These are phyloP conservation scores for Lentithecium fluviatile DNA, from an alignment of 495 filamentous ascomycete genomes.

Conservation along the genomic window DNA sequence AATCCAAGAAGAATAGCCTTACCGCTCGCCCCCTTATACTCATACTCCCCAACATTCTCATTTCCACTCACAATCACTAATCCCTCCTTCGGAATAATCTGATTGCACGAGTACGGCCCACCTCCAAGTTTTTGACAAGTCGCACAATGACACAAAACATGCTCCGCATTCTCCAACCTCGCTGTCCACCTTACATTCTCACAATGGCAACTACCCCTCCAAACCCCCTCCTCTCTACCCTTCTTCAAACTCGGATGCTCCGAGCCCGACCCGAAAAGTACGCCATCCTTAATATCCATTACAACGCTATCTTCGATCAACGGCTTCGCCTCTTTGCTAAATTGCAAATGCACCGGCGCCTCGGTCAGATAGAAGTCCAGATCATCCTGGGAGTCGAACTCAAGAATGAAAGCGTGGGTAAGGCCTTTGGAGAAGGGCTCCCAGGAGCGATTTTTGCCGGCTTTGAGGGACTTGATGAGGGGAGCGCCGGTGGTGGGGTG, in stretches of 20 bases:
- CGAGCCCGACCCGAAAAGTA: conserved; percentile 11
- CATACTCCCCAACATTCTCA: conserved; percentile 14
- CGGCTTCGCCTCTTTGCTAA: conserved; percentile 16
- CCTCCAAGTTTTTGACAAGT: conserved; percentile 21
- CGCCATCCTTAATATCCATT: conserved; percentile 12
- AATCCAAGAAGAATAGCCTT: conserved; percentile 9
- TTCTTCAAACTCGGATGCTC: conserved; percentile 9
- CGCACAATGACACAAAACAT: conserved; percentile 25
- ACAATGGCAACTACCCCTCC: conserved; percentile 19
- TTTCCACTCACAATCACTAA: conserved; percentile 6
- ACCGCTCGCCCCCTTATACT: too few relatives aligned
- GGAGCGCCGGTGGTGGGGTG: conserved; percentile 28
- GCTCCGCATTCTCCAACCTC: conserved; percentile 9
- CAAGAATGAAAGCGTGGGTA: conserved; percentile 38
- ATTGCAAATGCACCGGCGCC: conserved; percentile 30
- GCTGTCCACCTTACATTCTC: conserved; percentile 10
- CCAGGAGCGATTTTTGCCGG: conserved; percentile 36
- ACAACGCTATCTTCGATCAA: conserved; percentile 24
- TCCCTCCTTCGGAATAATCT: conserved; percentile 20
- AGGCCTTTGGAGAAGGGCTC: conserved; percentile 33
- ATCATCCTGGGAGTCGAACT: conserved; percentile 33
- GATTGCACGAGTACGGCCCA: conserved; percentile 28
- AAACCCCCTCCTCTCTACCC: not conserved
- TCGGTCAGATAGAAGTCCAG: conserved; percentile 36
- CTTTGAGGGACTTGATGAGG: conserved; percentile 23